A percentile compares a stretch with the other conserved stretches of the same genome.
Conservation (phyloP, 2,329 filamentous ascomycete species). For the Epichloe brachyelytri region DNA sequence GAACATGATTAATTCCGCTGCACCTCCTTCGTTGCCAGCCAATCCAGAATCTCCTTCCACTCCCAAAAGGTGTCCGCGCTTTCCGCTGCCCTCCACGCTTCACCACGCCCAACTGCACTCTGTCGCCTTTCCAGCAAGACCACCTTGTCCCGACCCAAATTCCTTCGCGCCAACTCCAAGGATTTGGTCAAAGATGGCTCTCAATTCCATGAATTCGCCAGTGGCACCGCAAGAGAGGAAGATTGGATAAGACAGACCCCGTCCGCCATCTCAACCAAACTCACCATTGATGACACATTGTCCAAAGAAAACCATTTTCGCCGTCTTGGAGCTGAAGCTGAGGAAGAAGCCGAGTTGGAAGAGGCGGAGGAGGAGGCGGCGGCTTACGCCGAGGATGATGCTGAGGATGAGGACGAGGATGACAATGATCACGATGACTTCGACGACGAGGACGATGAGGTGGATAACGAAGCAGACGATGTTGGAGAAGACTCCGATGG, state of each 20-base stretch:
- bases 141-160: constrained; percentile 25
- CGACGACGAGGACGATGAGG: constrained; percentile 39
- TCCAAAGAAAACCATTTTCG: constrained; percentile 83
- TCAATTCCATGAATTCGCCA: constrained; percentile 85
- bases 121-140: constrained; percentile 12
- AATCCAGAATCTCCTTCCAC: constrained; percentile 18
- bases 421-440: constrained; percentile 37
- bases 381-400: constrained; percentile 31
- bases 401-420: constrained; percentile 37
- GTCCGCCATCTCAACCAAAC: constrained; percentile 48
- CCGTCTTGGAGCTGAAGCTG: constrained; percentile 73
- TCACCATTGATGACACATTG: constrained; percentile 84
- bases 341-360: constrained; percentile 71
- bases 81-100: constrained; percentile 8
- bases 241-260: constrained; percentile 75
- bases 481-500: constrained; percentile 51
- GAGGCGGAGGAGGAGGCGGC: constrained; percentile 46
- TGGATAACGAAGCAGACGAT: constrained; percentile 35
- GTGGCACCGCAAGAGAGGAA: constrained; percentile 66
- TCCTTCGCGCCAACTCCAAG: constrained; percentile 35
- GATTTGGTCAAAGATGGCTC: constrained; percentile 42
- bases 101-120: constrained; percentile 12
- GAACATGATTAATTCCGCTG: constrained; percentile 7
- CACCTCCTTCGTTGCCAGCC: constrained; percentile 7
- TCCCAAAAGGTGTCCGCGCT: constrained; percentile 16